Evolutionary conservation across 306 rosid genomes (phyloP).

Genomic region (Vigna unguiculata): DNA sequence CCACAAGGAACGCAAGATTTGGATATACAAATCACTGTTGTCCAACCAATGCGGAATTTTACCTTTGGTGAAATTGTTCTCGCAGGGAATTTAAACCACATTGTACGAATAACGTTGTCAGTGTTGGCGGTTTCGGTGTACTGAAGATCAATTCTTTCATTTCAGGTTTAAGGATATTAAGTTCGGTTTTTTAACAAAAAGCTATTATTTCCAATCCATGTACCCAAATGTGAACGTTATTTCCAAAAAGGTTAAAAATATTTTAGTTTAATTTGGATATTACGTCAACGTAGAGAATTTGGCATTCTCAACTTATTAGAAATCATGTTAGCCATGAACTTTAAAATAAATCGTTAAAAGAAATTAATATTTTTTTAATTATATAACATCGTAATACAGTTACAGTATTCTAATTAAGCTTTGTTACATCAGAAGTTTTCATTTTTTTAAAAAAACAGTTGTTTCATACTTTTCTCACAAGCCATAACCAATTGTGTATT

Average conservation of each 20-base stretch:
- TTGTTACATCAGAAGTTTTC: background rate
- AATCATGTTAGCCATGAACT: background rate
- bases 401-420: too few species aligned
- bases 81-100: constrained; percentile 75
- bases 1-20: constrained; percentile 69
- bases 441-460: background rate
- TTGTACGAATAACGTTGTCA: constrained; percentile 75
- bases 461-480: background rate
- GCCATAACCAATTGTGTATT: background rate
- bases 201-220: background rate
- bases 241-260: background rate
- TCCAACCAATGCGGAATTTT: constrained; percentile 53
- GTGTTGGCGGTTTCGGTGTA: constrained; percentile 58
- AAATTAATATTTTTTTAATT: background rate
- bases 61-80: constrained; percentile 85
- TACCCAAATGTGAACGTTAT: background rate
- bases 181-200: background rate
- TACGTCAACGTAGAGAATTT: background rate
- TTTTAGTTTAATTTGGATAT: background rate
- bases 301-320: background rate
- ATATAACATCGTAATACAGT: too few species aligned
- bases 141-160: constrained; percentile 7
- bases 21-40: constrained; percentile 62
- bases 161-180: background rate
- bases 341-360: background rate